Base-by-base conservation (phyloP, 2,329 filamentous ascomycete genomes). In the Ophiocordyceps sinensis region DNA sequence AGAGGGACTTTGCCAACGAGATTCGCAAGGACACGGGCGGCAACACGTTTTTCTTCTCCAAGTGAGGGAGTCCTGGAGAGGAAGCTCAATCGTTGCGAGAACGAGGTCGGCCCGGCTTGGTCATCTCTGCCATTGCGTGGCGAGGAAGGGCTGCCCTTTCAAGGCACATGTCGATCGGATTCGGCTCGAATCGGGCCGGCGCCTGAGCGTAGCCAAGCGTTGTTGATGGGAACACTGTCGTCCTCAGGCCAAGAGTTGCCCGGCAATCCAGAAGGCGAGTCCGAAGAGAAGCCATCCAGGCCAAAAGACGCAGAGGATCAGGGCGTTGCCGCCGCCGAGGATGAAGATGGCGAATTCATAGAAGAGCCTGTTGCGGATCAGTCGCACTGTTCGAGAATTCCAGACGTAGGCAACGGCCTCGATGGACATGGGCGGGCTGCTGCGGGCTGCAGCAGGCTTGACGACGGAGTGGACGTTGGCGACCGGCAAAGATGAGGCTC, bases 41-140 rank as follows among this genome's bases (percentile, higher is more conserved):
- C 12, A 98, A 98, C 61, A 78, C 85, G 0, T 95, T 95, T 60
- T 98, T 98, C 69, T 89, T 87, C 58, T 72, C 75, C 28, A 55
- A 56, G 36, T 64, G 58, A 61, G 13, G 19, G 23, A 26, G 23
- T 26, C 23, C 3, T 26, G 3, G 23, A 6, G 23, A 26, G 6
- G 23, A 26, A 7, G 23, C 23, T 26, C 23, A 9, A 5, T 26
- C 23, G 23, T 26, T 6, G 23, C 23, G 23, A 7, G 23, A 26
- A 26, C 23, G 23, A 9, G 23, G 23, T 26, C 23, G 23, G 23
- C 23, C 9, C 23, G 2, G 23, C 23, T 7, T 26, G 23, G 6
- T 7, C 23, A 26, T 26, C 23, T 26, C 23, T 26, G 23, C 23
- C 23, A 7, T 26, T 6, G 23, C 9, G 23, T 6, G 23, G 6